Evolutionary conservation across 805 yeast genomes (phyloP).

Genomic region (Wickerhamiella brachini): DNA sequence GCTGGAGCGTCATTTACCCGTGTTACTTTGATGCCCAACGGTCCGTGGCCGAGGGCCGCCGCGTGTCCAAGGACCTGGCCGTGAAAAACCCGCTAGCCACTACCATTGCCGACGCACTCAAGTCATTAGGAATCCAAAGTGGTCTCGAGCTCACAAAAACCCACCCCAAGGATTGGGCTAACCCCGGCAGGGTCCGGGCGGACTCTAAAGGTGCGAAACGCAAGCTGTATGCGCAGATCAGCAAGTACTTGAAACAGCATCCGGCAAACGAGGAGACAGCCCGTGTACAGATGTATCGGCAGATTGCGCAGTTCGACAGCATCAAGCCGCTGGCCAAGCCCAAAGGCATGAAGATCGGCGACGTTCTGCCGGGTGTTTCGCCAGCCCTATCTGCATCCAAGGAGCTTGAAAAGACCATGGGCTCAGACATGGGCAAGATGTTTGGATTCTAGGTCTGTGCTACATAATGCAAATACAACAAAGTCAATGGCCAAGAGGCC

Average conservation of each 20-base stretch:
- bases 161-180: conserved; percentile 95
- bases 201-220: conserved; percentile 44
- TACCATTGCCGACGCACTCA: conserved; percentile 58
- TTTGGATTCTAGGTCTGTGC: conserved; percentile 5
- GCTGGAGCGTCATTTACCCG: conserved; percentile 72
- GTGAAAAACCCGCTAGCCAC: conserved; percentile 82
- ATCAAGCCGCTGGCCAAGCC: conserved; percentile 51
- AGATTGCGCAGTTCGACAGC: conserved; percentile 20
- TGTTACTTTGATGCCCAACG: conserved; percentile 78
- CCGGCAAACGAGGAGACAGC: conserved; percentile 59
- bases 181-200: conserved; percentile 90
- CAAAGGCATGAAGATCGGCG: conserved; percentile 75
- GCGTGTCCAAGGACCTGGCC: conserved; percentile 55
- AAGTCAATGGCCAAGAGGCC: too few relatives aligned
- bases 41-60: conserved; percentile 67
- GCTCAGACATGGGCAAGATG: conserved; percentile 6
- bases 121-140: conserved; percentile 25
- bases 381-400: conserved; percentile 74
- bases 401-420: conserved; percentile 38
- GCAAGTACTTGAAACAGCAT: conserved; percentile 45
- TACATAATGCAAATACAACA: too few relatives aligned
- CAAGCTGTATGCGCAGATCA: conserved; percentile 45
- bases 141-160: conserved; percentile 51
- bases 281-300: conserved; percentile 18
- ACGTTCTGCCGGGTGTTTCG: conserved; percentile 78